Percentiles rank a stretch among this genome's conserved stretches.
These are phyloP conservation scores for Apiosordaria backusii DNA, from an alignment of 495 filamentous ascomycete species.

Conservation along the genomic window DNA sequence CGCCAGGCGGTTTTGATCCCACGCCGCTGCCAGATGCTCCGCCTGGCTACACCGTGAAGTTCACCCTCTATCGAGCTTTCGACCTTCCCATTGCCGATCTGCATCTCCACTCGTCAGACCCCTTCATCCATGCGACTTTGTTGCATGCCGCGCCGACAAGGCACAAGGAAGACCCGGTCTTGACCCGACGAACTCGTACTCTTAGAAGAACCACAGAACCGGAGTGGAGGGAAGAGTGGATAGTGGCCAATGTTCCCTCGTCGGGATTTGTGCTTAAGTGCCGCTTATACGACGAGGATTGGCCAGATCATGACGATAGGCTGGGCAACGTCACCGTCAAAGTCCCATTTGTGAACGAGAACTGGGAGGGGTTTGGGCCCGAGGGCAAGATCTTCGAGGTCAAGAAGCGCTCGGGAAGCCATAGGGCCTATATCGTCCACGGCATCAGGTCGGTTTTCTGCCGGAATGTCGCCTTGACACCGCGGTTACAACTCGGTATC, in stretches of 20 bases:
- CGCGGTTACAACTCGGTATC: slow-evolving; percentile 61
- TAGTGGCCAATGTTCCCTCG: slow-evolving; percentile 77
- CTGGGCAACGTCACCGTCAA: slow-evolving; percentile 76
- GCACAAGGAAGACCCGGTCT: slow-evolving; percentile 73
- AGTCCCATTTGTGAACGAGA: slow-evolving; percentile 52
- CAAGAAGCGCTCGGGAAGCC: slow-evolving; percentile 79
- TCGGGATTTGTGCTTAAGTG: slow-evolving; percentile 78
- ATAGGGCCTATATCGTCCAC: slow-evolving; percentile 73
- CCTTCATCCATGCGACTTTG: slow-evolving; percentile 72
- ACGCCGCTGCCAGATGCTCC: slow-evolving; percentile 71
- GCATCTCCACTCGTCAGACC: slow-evolving; percentile 73
- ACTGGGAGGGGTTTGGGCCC: slow-evolving; percentile 65
- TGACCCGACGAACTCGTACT: slow-evolving; percentile 73
- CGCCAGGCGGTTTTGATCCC: slow-evolving; percentile 73
- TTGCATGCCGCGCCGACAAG: slow-evolving; percentile 57
- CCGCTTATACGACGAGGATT: slow-evolving; percentile 83
- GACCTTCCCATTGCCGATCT: slow-evolving; percentile 83
- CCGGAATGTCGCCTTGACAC: slow-evolving; percentile 51
- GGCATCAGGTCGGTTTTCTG: slow-evolving; percentile 55
- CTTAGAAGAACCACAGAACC: slow-evolving; percentile 67
- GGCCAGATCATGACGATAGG: slow-evolving; percentile 78
- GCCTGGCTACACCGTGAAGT: slow-evolving; percentile 75
- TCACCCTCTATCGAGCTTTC: slow-evolving; percentile 76
- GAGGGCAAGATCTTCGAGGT: slow-evolving; percentile 59
- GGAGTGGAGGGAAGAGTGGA: slow-evolving; percentile 80